Evolutionary conservation across 2,329 filamentous ascomycete species (phyloP).

Genomic region (Nigrospora oryzae): DNA sequence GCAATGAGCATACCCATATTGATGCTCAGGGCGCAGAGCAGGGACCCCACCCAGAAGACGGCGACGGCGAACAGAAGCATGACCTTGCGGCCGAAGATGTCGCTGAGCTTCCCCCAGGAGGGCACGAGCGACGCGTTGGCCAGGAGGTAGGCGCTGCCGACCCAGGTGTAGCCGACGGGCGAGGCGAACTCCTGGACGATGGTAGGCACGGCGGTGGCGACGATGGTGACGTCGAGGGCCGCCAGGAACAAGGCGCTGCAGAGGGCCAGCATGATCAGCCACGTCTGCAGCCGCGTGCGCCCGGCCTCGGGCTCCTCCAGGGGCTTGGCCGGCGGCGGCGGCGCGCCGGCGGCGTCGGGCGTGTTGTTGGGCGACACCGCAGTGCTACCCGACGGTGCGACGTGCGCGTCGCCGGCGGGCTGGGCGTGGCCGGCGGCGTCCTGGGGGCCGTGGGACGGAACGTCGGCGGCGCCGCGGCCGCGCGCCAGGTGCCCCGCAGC

Average conservation of each 20-base stretch:
- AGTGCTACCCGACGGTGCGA: no score
- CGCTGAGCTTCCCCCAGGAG: constrained; percentile 58
- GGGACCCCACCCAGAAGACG: constrained; percentile 46
- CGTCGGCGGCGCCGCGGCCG: no score
- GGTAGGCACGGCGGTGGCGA: constrained; percentile 59
- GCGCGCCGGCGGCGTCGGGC: neutral
- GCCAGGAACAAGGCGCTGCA: constrained; percentile 38
- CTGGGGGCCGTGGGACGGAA: no score
- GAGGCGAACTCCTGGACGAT: constrained; percentile 58
- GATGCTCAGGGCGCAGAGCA: constrained; percentile 41
- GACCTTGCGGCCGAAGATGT: constrained; percentile 51
- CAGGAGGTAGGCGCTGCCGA: constrained; percentile 66
- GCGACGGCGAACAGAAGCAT: constrained; percentile 40
- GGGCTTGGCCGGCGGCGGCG: neutral
- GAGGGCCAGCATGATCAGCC: constrained; percentile 20
- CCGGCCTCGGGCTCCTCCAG: neutral
- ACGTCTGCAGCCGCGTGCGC: constrained; percentile 18
- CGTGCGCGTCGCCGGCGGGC: no score
- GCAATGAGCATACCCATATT: constrained; percentile 45
- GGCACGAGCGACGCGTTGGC: constrained; percentile 59
- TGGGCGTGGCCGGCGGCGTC: no score
- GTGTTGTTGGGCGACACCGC: no score
- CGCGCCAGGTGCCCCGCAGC: no score
- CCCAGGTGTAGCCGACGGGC: constrained; percentile 66
- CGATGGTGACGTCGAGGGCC: constrained; percentile 51